phyloP scores from a whole-genome alignment of 2,329 filamentous ascomycete genomes.

The Aureobasidium sp. region DNA sequence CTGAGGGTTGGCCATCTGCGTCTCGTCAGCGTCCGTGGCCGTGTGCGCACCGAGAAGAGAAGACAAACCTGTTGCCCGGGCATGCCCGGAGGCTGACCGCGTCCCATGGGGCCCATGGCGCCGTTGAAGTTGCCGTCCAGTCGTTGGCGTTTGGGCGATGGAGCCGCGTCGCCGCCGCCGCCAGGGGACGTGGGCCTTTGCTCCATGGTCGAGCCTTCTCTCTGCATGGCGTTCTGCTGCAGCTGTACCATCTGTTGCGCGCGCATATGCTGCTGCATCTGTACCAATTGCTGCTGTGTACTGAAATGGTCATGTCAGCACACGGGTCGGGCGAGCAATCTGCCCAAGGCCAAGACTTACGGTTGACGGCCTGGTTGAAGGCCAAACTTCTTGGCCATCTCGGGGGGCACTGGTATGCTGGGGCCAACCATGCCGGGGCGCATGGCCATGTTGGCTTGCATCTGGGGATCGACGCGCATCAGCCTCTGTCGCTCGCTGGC shows the following conservation, averaged over 20 bases:
- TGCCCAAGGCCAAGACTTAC: slow-evolving; percentile 41
- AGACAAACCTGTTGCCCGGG: slow-evolving; percentile 53
- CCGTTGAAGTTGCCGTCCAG: slow-evolving; percentile 72
- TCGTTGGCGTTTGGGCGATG: slow-evolving; percentile 84
- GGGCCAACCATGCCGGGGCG: slow-evolving; percentile 49
- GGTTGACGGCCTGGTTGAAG: slow-evolving; percentile 72
- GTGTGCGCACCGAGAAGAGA: background rate
- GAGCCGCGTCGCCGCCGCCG: slow-evolving; percentile 69
- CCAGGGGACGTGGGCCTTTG: slow-evolving; percentile 71
- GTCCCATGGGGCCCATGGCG: slow-evolving; percentile 62
- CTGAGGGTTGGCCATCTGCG: slow-evolving; percentile 14
- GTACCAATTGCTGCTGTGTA: slow-evolving; percentile 39
- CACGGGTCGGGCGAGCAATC: background rate
- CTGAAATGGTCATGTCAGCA: slow-evolving; percentile 17
- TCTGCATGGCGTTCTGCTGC: slow-evolving; percentile 74
- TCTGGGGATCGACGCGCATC: slow-evolving; percentile 19
- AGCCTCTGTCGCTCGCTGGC: slow-evolving; percentile 18
- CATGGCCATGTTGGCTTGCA: slow-evolving; percentile 24
- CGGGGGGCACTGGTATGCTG: slow-evolving; percentile 55
- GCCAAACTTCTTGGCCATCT: slow-evolving; percentile 61
- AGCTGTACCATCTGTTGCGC: slow-evolving; percentile 45
- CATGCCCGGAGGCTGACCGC: slow-evolving; percentile 61
- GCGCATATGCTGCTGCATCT: slow-evolving; percentile 63
- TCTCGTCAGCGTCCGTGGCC: background rate
- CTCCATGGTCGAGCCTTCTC: slow-evolving; percentile 81